Evolutionary conservation across 2,329 filamentous ascomycete genomes (phyloP), one percentile per base, ranked within the genome.

Genomic region (Cytospora piceicola): DNA sequence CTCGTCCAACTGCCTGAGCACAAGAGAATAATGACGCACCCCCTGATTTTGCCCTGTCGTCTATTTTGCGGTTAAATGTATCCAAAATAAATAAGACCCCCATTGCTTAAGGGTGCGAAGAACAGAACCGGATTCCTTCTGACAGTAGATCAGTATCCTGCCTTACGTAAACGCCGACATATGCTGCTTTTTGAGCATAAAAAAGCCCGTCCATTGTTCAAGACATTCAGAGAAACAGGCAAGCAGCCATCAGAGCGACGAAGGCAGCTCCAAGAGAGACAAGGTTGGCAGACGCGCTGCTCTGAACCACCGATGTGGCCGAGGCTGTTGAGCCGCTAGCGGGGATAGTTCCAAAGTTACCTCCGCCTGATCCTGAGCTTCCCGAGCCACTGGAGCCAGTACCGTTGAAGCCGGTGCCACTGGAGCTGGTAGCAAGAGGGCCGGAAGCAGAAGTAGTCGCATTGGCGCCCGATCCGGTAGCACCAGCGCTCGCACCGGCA

Each of bases 221-320:
- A 17, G 17, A 11, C 15, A 2, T 29, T 62, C 5, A 57, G 1
- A 62, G 53, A 5, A 63, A 36, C 9, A 57, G 46, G 17, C 53
- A 63, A 14, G 61, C 61, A 2, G 53, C 61, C 17, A 63, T 22
- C 6, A 63, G 39, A 11, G 64, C 63, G 9, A 58, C 42, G 42
- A 66, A 63, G 3, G 66, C 59, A 22, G 59, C 66, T 24, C 58
- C 49, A 17, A 58, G 58, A 14, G 63, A 67, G 24, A 63, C 51
- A 2, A 53, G 2, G 20, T 63, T 63, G 20, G 36, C 36, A 14
- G 56, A 34, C 8, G 58, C 66, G 15, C 32, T 52, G 20, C 58
- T 67, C 6, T 51, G 56, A 42, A 42, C 52, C 2, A 67, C 58
- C 8, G 57, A 22, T 8, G 63, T 60, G 6, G 54, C 24, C n/a